Evolutionary conservation across 176 grass and related monocot genomes (phyloP), one percentile per base, ranked within the genome.

Genomic region (Raddia guianensis): DNA sequence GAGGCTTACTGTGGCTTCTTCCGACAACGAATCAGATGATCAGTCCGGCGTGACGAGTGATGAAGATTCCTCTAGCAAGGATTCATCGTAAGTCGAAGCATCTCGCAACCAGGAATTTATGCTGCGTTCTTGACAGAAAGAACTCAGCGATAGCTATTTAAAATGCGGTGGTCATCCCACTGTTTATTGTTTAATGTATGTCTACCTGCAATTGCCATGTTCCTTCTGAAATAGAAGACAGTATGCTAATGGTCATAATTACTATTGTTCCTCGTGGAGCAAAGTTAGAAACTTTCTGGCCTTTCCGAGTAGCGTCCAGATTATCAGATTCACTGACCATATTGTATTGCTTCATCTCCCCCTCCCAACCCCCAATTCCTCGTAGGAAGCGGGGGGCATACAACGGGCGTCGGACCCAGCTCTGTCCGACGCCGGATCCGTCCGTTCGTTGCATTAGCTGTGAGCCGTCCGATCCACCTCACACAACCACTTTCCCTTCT

Each of bases 31-130:
- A 18, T 44, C 55, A 34, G 90, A 86, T 0, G 49, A 72, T 0
- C 70, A 84, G 48, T 88, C 87, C 0, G 59, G 40, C 33, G 50
- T 98, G 56, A 95, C 88, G 16, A 57, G 47, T 32, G 91, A 87
- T 9, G 90, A 89, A 19, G 87, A 90, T 59, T 34, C 81, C 10
- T 91, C 84, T 4, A 74, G 85, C 11, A 82, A 76, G 46, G 82
- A 85, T 49, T 51, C 33, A 0, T 51, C 71, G 0, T 77, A 82
- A 74, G 21, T 27, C 2, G 10, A 18, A 45, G 12, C 18, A 8
- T 59, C 49, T 66, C 5, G 50, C 7, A 9, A 4, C 12, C 5
- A 20, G 52, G 6, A 65, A 19, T 14, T 85, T 21, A 9, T 76
- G 12, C 58, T 72, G 65, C 0, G 50, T 82, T 89, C 72, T 85